phyloP scores from a whole-genome alignment of 352 stramenopile genomes.

The Phytophthora sp. region DNA sequence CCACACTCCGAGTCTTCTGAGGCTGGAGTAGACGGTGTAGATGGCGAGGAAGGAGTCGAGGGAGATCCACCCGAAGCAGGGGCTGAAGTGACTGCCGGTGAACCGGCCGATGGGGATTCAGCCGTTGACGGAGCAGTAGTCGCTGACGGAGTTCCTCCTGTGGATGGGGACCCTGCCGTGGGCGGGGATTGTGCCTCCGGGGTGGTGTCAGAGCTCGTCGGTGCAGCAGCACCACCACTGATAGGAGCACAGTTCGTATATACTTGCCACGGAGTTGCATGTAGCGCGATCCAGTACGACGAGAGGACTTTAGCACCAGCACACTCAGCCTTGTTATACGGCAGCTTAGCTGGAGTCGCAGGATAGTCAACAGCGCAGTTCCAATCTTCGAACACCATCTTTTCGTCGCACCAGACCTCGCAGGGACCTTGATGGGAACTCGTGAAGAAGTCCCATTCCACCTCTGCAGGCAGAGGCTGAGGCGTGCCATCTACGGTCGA shows the following conservation, averaged over 20 bases:
- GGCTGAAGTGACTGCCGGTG: neutral
- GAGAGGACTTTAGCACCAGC: slow-evolving; percentile 32
- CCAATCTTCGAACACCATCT: slow-evolving; percentile 41
- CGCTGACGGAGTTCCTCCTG: slow-evolving; percentile 5
- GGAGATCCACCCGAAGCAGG: neutral
- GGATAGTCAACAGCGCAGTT: slow-evolving; percentile 46
- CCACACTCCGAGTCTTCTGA: slow-evolving; percentile 12
- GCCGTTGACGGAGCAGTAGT: too few species aligned
- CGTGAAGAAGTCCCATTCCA: slow-evolving; percentile 52
- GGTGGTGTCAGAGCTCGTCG: too few species aligned
- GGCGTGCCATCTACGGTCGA: slow-evolving; percentile 27
- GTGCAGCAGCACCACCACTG: too few species aligned
- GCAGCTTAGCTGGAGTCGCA: slow-evolving; percentile 37
- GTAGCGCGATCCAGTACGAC: slow-evolving; percentile 54
- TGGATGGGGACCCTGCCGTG: neutral
- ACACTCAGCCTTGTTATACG: slow-evolving; percentile 51
- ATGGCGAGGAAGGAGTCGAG: slow-evolving; percentile 11
- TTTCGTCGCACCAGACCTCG: slow-evolving; percentile 53
- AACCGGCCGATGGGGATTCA: neutral
- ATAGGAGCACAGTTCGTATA: slow-evolving; percentile 54
- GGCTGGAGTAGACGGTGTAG: slow-evolving; percentile 5
- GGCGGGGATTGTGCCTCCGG: too few species aligned
- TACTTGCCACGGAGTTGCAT: slow-evolving; percentile 51
- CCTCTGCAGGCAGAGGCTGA: slow-evolving; percentile 25
- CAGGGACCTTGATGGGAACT: slow-evolving; percentile 47